Base-by-base conservation (phyloP, 257 asterid genomes). In the Jacaranda copaia region DNA sequence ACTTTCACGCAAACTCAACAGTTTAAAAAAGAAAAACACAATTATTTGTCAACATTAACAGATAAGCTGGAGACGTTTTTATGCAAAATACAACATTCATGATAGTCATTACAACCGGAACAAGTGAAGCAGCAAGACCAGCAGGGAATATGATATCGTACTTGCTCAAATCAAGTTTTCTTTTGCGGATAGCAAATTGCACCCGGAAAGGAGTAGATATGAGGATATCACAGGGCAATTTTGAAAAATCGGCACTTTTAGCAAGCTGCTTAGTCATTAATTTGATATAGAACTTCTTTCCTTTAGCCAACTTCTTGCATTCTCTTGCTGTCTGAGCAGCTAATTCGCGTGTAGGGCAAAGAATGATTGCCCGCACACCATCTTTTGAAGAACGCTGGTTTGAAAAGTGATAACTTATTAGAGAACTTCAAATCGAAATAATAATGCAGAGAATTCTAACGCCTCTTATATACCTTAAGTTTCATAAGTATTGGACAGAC, bases 301-400 rank as follows among this genome's bases (percentile, higher is more conserved):
- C 96, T 80, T 85, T 89, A 70, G 86, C 58, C 87, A 96, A 70
- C 85, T 88, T 96, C 84, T 89, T 93, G 92, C 98, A 93, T 83
- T 96, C 99, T 72, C 98, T 84, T 63, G 96, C 81, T 39, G 97
- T 96, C 90, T 96, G 99, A 84, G 97, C 98, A 80, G 99, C 98
- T 81, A 96, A 85, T 82, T 96, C 99, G 32, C 94, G 93, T 56
- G 99, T 96, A 56, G 99, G 99, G 83, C 91, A 89, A 82, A 96
- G 93, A 71, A 96, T 89, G 73, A 92, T 92, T 19, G 96, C 97
- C 81, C 97, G 88, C 64, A 87, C 84, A 68, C 98, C 94, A 76
- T 90, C 97, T 62, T 87, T 84, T 42, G 97, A 89, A 78, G 97
- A 88, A 56, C 72, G 87, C 98, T 94, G 92, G 70, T 68, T 77